Conservation (phyloP, 768 basidiomycete genomes). For the Pisolithus microcarpus region DNA sequence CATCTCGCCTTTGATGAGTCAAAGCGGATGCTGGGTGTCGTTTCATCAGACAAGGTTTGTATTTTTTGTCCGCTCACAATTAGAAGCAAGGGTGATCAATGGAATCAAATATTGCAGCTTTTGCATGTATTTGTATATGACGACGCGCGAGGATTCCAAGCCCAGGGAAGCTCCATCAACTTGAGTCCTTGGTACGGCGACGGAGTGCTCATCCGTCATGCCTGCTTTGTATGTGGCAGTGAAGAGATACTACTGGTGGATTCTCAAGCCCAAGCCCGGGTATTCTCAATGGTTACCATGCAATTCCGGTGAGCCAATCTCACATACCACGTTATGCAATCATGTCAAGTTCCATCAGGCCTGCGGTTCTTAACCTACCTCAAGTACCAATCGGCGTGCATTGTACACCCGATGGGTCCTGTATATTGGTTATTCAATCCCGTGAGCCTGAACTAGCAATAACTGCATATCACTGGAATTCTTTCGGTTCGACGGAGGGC, state of each 20-base stretch:
- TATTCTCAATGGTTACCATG: slow-evolving; percentile 49
- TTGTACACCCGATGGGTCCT: slow-evolving; percentile 51
- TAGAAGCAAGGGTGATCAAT: neutral
- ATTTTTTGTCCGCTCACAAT: neutral
- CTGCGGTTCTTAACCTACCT: slow-evolving; percentile 36
- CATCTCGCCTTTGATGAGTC: slow-evolving; percentile 41
- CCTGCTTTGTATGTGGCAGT: slow-evolving; percentile 40
- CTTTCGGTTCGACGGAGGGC: slow-evolving; percentile 47
- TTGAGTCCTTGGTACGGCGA: slow-evolving; percentile 38
- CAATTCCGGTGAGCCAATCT: slow-evolving; percentile 40
- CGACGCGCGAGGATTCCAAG: slow-evolving; percentile 34
- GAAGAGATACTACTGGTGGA: slow-evolving; percentile 52
- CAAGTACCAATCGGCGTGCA: slow-evolving; percentile 28
- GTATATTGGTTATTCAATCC: slow-evolving; percentile 33
- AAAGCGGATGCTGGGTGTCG: slow-evolving; percentile 37
- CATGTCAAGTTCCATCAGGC: slow-evolving; percentile 23
- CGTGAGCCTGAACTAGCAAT: slow-evolving; percentile 15
- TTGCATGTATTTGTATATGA: slow-evolving; percentile 44
- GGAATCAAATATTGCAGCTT: slow-evolving; percentile 17
- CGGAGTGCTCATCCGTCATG: slow-evolving; percentile 23
- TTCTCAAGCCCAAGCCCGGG: slow-evolving; percentile 32
- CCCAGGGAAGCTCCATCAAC: slow-evolving; percentile 34
- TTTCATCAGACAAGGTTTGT: slow-evolving; percentile 31
- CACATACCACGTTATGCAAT: neutral
- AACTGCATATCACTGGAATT: slow-evolving; percentile 47